These are phyloP conservation scores for Crithidia mellificae DNA, from an alignment of 208 protist species.

Conservation along the genomic window DNA sequence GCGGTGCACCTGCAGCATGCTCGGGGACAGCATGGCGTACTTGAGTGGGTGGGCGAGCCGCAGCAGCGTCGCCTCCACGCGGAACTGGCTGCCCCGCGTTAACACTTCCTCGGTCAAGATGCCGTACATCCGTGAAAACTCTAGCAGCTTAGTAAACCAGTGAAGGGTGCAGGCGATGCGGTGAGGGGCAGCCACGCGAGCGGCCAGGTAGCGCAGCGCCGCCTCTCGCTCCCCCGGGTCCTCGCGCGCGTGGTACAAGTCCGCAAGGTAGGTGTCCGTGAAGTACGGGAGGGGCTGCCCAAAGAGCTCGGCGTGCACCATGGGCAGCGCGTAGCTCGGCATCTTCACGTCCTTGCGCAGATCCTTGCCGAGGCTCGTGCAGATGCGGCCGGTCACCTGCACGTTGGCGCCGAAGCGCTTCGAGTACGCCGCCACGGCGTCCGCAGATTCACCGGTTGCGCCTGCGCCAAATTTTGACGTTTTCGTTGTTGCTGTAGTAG, in stretches of 20 bases:
- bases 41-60: slow-evolving; percentile 68
- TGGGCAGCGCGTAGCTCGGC: slow-evolving; percentile 60
- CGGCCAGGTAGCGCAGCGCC: slow-evolving; percentile 58
- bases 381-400: slow-evolving; percentile 60
- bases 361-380: slow-evolving; percentile 58
- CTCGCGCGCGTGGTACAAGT: slow-evolving; percentile 34
- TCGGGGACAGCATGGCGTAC: slow-evolving; percentile 75
- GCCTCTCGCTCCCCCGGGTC: slow-evolving; percentile 15
- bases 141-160: slow-evolving; percentile 58
- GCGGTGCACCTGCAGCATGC: slow-evolving; percentile 47
- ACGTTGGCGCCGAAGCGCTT: slow-evolving; percentile 55
- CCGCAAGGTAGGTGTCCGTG: slow-evolving; percentile 48
- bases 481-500: no score
- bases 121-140: slow-evolving; percentile 82
- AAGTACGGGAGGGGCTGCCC: slow-evolving; percentile 64
- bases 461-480: background rate
- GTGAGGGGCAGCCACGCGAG: slow-evolving; percentile 47
- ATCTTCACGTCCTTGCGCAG: slow-evolving; percentile 63
- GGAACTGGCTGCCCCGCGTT: slow-evolving; percentile 83
- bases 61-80: slow-evolving; percentile 80
- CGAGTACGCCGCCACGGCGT: slow-evolving; percentile 27
- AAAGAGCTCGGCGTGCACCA: slow-evolving; percentile 59
- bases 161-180: slow-evolving; percentile 57
- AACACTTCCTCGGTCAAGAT: slow-evolving; percentile 78
- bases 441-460: background rate